phyloP scores from a whole-genome alignment of 805 yeast species.

The Citeromyces matritensis region DNA sequence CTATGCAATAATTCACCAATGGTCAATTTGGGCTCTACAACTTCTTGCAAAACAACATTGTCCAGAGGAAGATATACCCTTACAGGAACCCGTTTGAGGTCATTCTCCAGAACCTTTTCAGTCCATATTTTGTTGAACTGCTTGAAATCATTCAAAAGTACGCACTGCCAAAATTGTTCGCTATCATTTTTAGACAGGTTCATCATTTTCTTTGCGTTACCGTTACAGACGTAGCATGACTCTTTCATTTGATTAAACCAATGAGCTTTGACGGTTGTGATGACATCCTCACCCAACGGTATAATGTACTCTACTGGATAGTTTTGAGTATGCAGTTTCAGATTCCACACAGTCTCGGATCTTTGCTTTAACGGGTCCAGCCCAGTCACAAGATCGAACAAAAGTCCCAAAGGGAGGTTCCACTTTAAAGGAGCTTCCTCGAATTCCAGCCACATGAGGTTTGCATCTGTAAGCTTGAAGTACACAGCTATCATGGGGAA shows the following conservation, averaged over 20 bases:
- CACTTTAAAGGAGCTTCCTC: constrained; percentile 55
- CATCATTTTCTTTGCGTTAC: constrained; percentile 75
- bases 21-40: too few relatives aligned
- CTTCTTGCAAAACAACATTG: constrained; percentile 17
- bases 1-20: constrained; percentile 23
- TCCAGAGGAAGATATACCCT: constrained; percentile 26
- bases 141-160: constrained; percentile 9
- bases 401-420: constrained; percentile 64
- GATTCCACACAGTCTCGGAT: constrained; percentile 21
- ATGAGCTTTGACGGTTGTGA: constrained; percentile 23
- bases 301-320: constrained; percentile 30
- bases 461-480: constrained; percentile 16
- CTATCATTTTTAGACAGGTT: constrained; percentile 51
- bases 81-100: constrained; percentile 25
- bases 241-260: constrained; percentile 80
- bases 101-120: constrained; percentile 12
- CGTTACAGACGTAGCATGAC: constrained; percentile 58
- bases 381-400: constrained; percentile 38
- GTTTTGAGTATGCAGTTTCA: constrained; percentile 23
- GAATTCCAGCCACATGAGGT: constrained; percentile 45
- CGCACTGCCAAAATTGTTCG: constrained; percentile 37
- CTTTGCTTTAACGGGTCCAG: constrained; percentile 14
- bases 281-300: constrained; percentile 10
- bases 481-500: constrained; percentile 19
- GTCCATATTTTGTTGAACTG: constrained; percentile 8